phyloP scores from a whole-genome alignment of 208 protist genomes.

The Leishmania guyanensis region DNA sequence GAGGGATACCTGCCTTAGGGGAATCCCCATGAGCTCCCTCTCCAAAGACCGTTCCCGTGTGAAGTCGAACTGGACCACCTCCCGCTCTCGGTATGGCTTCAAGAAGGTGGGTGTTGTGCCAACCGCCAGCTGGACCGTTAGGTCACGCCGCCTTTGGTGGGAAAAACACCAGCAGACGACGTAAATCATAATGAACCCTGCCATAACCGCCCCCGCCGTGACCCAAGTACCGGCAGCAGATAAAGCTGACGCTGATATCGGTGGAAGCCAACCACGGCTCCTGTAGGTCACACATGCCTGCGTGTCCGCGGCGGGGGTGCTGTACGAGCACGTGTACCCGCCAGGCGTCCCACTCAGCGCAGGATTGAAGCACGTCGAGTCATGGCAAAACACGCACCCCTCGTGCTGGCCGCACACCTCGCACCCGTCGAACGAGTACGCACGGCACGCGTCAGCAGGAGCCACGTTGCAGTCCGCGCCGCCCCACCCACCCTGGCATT shows the following conservation, averaged over 20 bases:
- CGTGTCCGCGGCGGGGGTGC: constrained; percentile 21
- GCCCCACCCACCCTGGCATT: constrained; percentile 28
- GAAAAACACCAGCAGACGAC: neutral
- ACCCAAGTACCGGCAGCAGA: no score
- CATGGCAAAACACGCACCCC: constrained; percentile 47
- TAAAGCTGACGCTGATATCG: neutral
- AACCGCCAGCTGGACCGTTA: neutral
- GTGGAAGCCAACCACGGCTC: neutral
- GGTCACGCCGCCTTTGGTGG: neutral
- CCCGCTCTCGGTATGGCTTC: neutral
- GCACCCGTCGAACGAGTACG: constrained; percentile 44
- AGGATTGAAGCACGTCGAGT: constrained; percentile 46
- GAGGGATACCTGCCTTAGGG: constrained; percentile 27
- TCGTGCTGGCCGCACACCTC: constrained; percentile 27
- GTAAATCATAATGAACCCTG: neutral
- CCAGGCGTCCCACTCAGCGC: constrained; percentile 22
- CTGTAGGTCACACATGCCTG: constrained; percentile 21
- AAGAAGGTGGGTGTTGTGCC: neutral
- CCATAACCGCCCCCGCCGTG: neutral
- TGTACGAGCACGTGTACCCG: constrained; percentile 45
- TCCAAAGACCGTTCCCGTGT: neutral
- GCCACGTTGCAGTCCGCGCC: constrained; percentile 24
- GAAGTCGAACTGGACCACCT: constrained; percentile 12
- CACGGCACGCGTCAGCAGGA: constrained; percentile 35
- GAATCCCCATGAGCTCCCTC: constrained; percentile 9